These are phyloP conservation scores for Fusarium tanahbumbuense DNA, from an alignment of 2,329 filamentous ascomycete genomes.

Conservation along the genomic window DNA sequence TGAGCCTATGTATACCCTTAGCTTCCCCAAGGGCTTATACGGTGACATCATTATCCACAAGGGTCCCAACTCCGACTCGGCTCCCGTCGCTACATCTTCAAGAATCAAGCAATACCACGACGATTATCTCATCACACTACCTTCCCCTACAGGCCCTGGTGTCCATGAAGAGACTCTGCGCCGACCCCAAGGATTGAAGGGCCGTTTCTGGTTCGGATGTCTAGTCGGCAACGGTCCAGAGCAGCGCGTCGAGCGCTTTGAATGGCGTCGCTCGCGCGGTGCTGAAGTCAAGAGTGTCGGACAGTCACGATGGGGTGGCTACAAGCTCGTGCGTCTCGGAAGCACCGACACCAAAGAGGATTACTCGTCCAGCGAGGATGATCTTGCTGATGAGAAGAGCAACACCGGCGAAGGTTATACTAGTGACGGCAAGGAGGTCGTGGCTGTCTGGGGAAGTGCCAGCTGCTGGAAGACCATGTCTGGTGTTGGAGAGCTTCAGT, in stretches of 20 bases:
- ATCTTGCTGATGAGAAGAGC: slow-evolving; percentile 5
- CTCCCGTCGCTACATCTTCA: slow-evolving; percentile 19
- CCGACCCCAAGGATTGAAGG: slow-evolving; percentile 9
- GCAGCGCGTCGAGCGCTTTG: slow-evolving; percentile 32
- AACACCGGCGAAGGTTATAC: slow-evolving; percentile 30
- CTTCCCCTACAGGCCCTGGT: not conserved
- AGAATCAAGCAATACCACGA: not conserved
- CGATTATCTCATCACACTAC: slow-evolving; percentile 35
- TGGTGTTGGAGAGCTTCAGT: slow-evolving; percentile 42
- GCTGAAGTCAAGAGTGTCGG: slow-evolving; percentile 39
- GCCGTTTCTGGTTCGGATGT: slow-evolving; percentile 39
- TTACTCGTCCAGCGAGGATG: slow-evolving; percentile 15
- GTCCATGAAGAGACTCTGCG: slow-evolving; percentile 31
- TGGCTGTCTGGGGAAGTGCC: slow-evolving; percentile 39
- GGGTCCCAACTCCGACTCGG: slow-evolving; percentile 16
- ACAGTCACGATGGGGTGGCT: slow-evolving; percentile 31
- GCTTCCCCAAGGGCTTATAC: slow-evolving; percentile 18
- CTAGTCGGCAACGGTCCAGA: slow-evolving; percentile 29
- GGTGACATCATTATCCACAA: slow-evolving; percentile 36
- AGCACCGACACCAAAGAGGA: slow-evolving; percentile 15
- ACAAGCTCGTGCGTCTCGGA: slow-evolving; percentile 43
- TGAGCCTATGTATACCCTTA: slow-evolving; percentile 29
- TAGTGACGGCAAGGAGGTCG: slow-evolving; percentile 42
- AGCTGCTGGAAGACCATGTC: slow-evolving; percentile 28
- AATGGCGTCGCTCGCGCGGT: slow-evolving; percentile 41